Conservation (phyloP, 768 basidiomycete genomes). For the Auricularia sp. region DNA sequence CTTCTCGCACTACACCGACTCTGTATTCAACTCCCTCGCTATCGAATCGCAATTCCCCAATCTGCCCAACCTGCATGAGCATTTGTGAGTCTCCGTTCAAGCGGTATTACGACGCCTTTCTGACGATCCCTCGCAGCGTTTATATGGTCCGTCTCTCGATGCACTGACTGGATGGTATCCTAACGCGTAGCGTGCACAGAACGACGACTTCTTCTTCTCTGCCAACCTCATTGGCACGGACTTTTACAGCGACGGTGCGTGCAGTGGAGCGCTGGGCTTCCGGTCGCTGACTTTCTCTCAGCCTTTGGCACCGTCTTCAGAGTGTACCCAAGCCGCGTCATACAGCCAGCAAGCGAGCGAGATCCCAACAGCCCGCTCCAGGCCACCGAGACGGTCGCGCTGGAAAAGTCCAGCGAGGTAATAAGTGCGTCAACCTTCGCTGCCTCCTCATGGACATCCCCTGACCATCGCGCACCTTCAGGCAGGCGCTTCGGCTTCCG, state of each 20-base stretch:
- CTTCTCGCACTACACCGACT: constrained; percentile 2
- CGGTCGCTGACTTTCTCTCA: too few relatives aligned
- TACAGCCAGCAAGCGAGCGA: constrained; percentile 4
- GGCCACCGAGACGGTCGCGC: constrained; percentile 14
- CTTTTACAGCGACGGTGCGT: background rate
- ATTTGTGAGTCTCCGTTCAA: background rate
- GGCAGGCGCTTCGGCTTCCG: constrained; percentile 4
- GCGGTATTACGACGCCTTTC: background rate
- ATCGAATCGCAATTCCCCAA: constrained; percentile 6
- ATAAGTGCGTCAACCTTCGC: constrained; percentile 6
- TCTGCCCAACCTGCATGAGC: background rate
- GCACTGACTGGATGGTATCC: background rate
- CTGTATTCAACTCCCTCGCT: constrained; percentile 4
- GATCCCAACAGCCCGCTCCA: background rate
- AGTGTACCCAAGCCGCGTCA: constrained; percentile 12
- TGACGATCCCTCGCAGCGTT: background rate
- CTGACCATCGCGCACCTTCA: background rate
- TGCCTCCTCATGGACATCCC: background rate
- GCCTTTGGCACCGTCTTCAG: constrained; percentile 16
- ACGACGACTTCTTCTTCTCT: constrained; percentile 6
- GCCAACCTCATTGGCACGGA: constrained; percentile 1
- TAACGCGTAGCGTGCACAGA: background rate
- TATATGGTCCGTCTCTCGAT: constrained; percentile 4
- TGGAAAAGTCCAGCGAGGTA: constrained; percentile 11
- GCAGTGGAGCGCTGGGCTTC: too few relatives aligned